Conservation (phyloP, 352 stramenopile species). For the Sclerospora graminicola region DNA sequence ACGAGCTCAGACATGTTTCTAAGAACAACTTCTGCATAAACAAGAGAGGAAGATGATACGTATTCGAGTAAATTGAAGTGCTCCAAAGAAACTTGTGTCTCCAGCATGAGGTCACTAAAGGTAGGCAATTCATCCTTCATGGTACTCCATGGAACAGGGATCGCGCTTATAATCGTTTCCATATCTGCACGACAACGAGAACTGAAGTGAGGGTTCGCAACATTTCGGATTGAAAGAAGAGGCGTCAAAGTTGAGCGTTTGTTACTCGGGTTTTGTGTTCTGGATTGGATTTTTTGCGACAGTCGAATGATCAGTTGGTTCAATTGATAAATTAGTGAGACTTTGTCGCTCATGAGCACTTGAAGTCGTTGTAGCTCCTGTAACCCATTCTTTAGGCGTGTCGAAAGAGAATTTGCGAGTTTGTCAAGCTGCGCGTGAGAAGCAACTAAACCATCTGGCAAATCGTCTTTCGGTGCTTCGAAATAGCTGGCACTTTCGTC, state of each 20-base stretch:
- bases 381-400: constrained; percentile 26
- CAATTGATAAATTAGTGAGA: constrained; percentile 14
- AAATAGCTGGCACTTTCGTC: constrained; percentile 2
- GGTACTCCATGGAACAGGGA: not conserved
- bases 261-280: not conserved
- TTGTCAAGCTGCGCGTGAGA: constrained; percentile 32
- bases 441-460: constrained; percentile 3
- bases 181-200: constrained; percentile 6
- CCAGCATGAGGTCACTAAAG: constrained; percentile 1
- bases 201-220: not conserved
- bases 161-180: constrained; percentile 16
- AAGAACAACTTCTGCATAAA: constrained; percentile 23
- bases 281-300: constrained; percentile 10
- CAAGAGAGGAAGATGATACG: constrained; percentile 22
- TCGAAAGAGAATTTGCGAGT: constrained; percentile 31
- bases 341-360: constrained; percentile 34
- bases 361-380: constrained; percentile 29
- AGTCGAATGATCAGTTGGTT: constrained; percentile 25
- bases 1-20: constrained; percentile 12
- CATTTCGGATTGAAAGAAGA: constrained; percentile 1
- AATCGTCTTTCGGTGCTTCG: constrained; percentile 2
- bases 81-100: constrained; percentile 17
- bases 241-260: not conserved
- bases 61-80: constrained; percentile 28
- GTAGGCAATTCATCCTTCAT: not conserved